Conservation (phyloP, 176 grass and related monocot genomes). For the Carex myosuroides region DNA sequence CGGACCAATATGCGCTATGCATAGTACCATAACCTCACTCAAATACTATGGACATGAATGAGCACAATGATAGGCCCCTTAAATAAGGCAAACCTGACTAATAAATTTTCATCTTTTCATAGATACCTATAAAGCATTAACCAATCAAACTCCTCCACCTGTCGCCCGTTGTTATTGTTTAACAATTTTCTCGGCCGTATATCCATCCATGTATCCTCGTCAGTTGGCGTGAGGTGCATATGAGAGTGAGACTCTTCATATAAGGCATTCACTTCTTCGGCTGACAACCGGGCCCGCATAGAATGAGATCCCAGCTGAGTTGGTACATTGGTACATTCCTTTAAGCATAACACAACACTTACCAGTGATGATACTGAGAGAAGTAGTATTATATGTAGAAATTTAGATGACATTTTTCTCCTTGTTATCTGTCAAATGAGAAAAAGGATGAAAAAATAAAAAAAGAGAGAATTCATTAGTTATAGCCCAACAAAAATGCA, state of each 20-base stretch:
- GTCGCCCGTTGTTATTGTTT: background rate
- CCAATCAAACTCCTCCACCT: constrained; percentile 53
- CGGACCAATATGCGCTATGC: too few species aligned
- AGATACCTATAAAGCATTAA: constrained; percentile 52
- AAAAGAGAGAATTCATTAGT: background rate
- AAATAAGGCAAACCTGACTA: background rate
- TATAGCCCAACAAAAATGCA: background rate
- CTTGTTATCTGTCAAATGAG: background rate
- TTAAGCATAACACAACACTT: constrained; percentile 8
- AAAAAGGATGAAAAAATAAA: background rate
- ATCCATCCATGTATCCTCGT: constrained; percentile 70
- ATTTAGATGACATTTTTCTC: constrained; percentile 9
- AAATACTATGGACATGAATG: too few species aligned
- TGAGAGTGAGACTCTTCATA: constrained; percentile 29
- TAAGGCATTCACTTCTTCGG: constrained; percentile 12
- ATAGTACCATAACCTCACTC: too few species aligned
- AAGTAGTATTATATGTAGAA: background rate
- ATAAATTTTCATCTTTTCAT: background rate
- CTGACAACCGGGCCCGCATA: constrained; percentile 35
- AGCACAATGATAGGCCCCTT: background rate
- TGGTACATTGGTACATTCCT: constrained; percentile 68
- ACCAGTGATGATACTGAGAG: background rate
- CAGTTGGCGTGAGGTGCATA: constrained; percentile 54
- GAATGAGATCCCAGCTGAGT: constrained; percentile 60
- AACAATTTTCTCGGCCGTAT: constrained; percentile 33